A percentile compares a stretch with the other conserved stretches of the same genome.
These are phyloP conservation scores for Boletus tomentosulus DNA, from an alignment of 768 basidiomycete species.

Conservation along the genomic window DNA sequence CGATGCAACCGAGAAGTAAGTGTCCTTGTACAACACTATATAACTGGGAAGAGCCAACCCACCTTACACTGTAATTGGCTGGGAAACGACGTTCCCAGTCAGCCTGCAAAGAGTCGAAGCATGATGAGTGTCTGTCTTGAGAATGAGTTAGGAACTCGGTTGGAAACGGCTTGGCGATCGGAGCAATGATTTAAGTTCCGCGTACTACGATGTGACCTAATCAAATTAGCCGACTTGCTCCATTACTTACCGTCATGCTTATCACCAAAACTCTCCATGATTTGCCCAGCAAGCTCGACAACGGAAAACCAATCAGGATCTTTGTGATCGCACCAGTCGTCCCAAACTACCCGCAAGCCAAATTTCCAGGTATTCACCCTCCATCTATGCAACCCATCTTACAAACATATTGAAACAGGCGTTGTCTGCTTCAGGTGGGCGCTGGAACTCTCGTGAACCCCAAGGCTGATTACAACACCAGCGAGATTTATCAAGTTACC, in stretches of 20 bases:
- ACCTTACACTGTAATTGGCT: background rate
- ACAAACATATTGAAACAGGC: slow-evolving; percentile 38
- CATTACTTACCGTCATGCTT: too few relatives aligned
- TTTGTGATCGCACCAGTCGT: slow-evolving; percentile 78
- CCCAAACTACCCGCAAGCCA: slow-evolving; percentile 82
- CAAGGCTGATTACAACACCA: slow-evolving; percentile 26
- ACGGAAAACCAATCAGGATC: slow-evolving; percentile 67
- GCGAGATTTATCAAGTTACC: slow-evolving; percentile 96
- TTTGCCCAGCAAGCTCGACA: slow-evolving; percentile 63
- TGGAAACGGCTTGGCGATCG: background rate
- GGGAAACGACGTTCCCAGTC: background rate
- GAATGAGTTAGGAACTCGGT: too few relatives aligned
- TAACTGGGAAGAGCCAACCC: background rate
- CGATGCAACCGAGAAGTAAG: too few relatives aligned
- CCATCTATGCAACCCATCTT: background rate
- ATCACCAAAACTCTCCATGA: slow-evolving; percentile 78
- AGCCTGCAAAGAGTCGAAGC: background rate
- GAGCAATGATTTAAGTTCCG: too few relatives aligned
- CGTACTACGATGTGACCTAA: too few relatives aligned
- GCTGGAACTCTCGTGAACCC: background rate
- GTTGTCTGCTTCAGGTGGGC: slow-evolving; percentile 76
- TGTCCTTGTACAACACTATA: too few relatives aligned
- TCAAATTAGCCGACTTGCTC: too few relatives aligned
- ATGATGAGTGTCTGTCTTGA: too few relatives aligned
- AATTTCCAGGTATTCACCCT: slow-evolving; percentile 67